Evolutionary conservation across 169 alveolate genomes (phyloP), one percentile per base, ranked within the genome.

Genomic region (Plasmodium knowlesi): DNA sequence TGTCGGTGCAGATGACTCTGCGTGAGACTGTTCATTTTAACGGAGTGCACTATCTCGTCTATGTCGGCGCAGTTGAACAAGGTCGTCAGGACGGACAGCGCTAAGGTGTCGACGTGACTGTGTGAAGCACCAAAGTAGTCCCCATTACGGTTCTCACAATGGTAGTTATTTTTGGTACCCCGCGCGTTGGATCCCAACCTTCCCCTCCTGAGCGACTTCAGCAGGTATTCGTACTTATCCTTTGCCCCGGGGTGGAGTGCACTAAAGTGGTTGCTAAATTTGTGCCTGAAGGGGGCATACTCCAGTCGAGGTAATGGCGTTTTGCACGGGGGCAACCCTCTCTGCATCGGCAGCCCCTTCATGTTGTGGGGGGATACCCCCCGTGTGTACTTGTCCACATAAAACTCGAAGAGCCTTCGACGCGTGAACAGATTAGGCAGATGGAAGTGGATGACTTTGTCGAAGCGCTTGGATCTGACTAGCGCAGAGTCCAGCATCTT

Each of bases 31-130:
- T 41, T 81, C 37, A 72, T 14, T 28, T 43, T 37, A 2, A 41
- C 34, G 1, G 84, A 67, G 25, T 70, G 46, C 5, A 81, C 73
- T 53, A 90, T 43, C 30, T 90, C 92, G 25, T 90, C 95, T 14
- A 90, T 90, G 73, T 90, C 95, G 1, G 95, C 95, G 83, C 95
- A 90, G 28, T 90, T 90, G 73, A 67, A 90, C 16, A 25, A 3
- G 16, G 28, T 34, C 32, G 92, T 81, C 53, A 90, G 28, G 5
- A 90, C 53, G 12, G 95, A 41, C 5, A 90, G 41, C 10, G 95
- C 50, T 6, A 81, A 71, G 14, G 57, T 71, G 25, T 90, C 95
- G 8, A 90, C 37, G 61, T 19, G 22, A 41, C 0, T 5, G 37
- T 14, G 25, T 1, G 19, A 12, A 3, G 0, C 0, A 50, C 22